Base-by-base conservation (phyloP, 1,284 basidiomycete genomes). In the Ustilago bromivora region DNA sequence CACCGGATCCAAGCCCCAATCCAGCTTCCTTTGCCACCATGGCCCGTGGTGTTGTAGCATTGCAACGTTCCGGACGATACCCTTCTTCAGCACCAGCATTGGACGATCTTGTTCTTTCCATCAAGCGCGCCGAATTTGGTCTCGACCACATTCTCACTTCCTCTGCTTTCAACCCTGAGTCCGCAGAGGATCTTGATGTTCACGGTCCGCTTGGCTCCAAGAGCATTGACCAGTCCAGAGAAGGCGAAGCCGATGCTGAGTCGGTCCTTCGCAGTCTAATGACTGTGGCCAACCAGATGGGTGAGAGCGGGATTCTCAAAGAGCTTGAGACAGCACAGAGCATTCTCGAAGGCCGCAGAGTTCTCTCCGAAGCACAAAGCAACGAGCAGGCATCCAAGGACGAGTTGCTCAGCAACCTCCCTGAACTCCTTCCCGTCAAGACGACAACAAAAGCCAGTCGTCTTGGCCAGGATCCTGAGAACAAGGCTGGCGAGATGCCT, bases 21-120 rank as follows among this genome's bases (percentile, higher is more conserved):
- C 69, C 78, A 10, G 72, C 71, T 28, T 75, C 84, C 10, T 71
- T 76, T 41, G 80, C 78, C 31, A 75, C 75, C 46, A 79, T 84
- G 80, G 74, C 79, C 35, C 70, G 74, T 15, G 83, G 83, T 49
- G 64, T 85, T 23, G 78, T 79, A 17, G 79, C 75, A 9, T 47
- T 84, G 31, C 61, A 73, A 65, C 68, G 66, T 19, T 57, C 66
- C 23, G 61, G 69, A 4, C 57, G 71, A 13, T 80, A 81, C 46
- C 78, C 82, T 9, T 61, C 61, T 36, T 66, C 57, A n/a, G 62
- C 64, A 38, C 74, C 72, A 5, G 66, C 69, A 19, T 40, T 79
- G 15, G 67, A 76, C 19, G 69, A 71, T 32, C 72, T 81, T n/a
- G 17, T 68, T 7, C 52, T 78, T n/a, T 69, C 81, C 47, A 63